A percentile compares a stretch with the other conserved stretches of the same genome.
Evolutionary conservation across 225 moss, liverwort and hornwort genomes (phyloP).

Genomic region (Polytrichum commune): DNA sequence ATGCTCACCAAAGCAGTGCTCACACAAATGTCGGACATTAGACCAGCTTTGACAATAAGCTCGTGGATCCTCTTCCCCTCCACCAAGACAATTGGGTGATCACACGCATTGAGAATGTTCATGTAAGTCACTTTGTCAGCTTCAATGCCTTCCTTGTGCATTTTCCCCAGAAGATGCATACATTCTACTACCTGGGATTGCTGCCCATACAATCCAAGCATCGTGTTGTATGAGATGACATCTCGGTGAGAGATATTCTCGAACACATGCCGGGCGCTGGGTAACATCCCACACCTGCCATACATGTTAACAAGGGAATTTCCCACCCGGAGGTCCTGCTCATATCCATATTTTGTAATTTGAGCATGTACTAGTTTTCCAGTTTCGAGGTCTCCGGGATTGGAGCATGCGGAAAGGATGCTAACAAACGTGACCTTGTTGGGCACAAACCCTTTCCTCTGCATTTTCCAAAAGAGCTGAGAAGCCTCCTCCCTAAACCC

Average conservation of each 20-base stretch:
- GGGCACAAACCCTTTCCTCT: constrained; percentile 27
- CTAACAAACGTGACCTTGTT: constrained; percentile 54
- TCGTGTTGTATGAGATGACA: constrained; percentile 45
- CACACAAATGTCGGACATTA: constrained; percentile 32
- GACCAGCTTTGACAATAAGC: constrained; percentile 23
- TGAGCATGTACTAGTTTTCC: constrained; percentile 43
- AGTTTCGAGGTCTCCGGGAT: constrained; percentile 20
- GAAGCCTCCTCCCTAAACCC: constrained; percentile 41
- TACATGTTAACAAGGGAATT: constrained; percentile 63
- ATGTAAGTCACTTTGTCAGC: constrained; percentile 53
- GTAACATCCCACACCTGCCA: constrained; percentile 47
- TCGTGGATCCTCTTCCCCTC: constrained; percentile 38
- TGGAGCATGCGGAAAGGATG: constrained; percentile 44
- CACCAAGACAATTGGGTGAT: constrained; percentile 5
- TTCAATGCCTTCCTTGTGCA: constrained; percentile 29
- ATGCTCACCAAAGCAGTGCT: constrained; percentile 49
- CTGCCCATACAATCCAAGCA: constrained; percentile 41
- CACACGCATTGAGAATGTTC: constrained; percentile 41
- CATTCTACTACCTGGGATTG: constrained; percentile 28
- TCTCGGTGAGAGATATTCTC: constrained; percentile 30
- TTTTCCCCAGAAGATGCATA: constrained; percentile 27
- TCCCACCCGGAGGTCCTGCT: constrained; percentile 36
- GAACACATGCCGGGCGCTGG: constrained; percentile 37
- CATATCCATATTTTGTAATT: constrained; percentile 28
- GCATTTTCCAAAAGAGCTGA: constrained; percentile 38